Evolutionary conservation across 345 rosid species (phyloP).

Genomic region (Microthlaspi erraticum): DNA sequence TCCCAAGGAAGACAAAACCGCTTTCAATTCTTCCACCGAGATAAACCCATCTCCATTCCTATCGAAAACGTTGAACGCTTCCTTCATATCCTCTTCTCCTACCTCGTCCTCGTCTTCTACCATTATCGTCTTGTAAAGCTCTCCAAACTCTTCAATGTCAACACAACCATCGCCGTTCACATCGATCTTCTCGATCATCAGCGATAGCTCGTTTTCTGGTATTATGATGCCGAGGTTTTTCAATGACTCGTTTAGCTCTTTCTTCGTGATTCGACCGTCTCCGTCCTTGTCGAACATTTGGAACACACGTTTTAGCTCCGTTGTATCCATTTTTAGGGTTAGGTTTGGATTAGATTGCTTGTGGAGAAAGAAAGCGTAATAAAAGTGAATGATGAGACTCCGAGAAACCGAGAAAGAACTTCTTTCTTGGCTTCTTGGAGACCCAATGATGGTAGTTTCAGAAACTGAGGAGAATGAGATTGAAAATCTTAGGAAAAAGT

Average conservation of each 20-base stretch:
- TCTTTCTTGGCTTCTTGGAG: conserved; percentile 46
- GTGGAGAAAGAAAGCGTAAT: conserved; percentile 28
- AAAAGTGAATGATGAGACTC: conserved; percentile 33
- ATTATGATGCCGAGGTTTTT: conserved; percentile 70
- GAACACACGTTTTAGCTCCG: conserved; percentile 68
- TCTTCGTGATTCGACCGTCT: conserved; percentile 67
- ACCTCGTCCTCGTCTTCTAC: conserved; percentile 52
- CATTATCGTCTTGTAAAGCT: conserved; percentile 61
- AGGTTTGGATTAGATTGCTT: conserved; percentile 27
- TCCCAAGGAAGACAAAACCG: conserved; percentile 73
- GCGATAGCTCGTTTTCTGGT: conserved; percentile 59
- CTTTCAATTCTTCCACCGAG: conserved; percentile 68
- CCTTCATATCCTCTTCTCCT: conserved; percentile 75
- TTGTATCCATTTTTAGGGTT: conserved; percentile 49
- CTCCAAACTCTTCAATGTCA: conserved; percentile 74
- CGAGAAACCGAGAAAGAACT: conserved; percentile 39
- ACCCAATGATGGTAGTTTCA: conserved; percentile 33
- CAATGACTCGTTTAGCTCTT: conserved; percentile 68
- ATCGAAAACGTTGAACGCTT: conserved; percentile 86
- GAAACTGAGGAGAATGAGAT: conserved; percentile 28
- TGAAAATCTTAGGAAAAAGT: conserved; percentile 22
- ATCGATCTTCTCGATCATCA: conserved; percentile 56
- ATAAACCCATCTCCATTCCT: conserved; percentile 81
- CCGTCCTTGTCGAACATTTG: conserved; percentile 84
- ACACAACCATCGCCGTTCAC: conserved; percentile 57